Evolutionary conservation across 1,284 basidiomycete genomes (phyloP), one percentile per base, ranked within the genome.

Genomic region (Mycena citricolor): DNA sequence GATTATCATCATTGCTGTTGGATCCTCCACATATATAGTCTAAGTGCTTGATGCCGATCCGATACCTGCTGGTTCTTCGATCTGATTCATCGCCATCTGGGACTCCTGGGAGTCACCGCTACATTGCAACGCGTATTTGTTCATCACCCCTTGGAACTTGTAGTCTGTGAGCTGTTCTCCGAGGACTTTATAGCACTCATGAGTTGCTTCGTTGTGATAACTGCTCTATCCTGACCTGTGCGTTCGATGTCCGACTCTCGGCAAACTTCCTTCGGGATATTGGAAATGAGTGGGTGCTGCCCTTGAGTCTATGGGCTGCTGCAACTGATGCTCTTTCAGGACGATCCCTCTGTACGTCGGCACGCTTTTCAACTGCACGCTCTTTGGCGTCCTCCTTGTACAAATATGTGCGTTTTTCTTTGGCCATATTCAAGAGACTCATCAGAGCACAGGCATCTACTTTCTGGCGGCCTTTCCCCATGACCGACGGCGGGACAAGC

Each of bases 291-390:
- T n/a, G n/a, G n/a, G n/a, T n/a, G n/a, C n/a, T n/a, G n/a, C n/a
- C n/a, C n/a, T n/a, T n/a, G n/a, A n/a, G n/a, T n/a, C n/a, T n/a
- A n/a, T n/a, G 16, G 16, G 22, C n/a, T n/a, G 29, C 7, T 14
- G 8, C 6, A 22, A n/a, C 13, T 17, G 12, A 17, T 12, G 14
- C 23, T 44, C 25, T 8, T 34, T 32, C 32, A 50, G 48, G 17
- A n/a, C n/a, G n/a, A n/a, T n/a, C n/a, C n/a, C n/a, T 5, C 24
- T 50, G 30, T 51, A 44, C 14, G 24, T 51, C 29, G 49, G 49
- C 11, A 51, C 49, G 8, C 16, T 51, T 10, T 10, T 51, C 16
- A 51, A 51, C 24, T 47, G 44, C 40, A 20, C 33, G 2, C 49
- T 51, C 12, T 41, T 51, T 11, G 49, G 49, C 2, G 21, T 38